phyloP scores from a whole-genome alignment of 2,329 filamentous ascomycete genomes.

The Pseudopithomyces maydicus region DNA sequence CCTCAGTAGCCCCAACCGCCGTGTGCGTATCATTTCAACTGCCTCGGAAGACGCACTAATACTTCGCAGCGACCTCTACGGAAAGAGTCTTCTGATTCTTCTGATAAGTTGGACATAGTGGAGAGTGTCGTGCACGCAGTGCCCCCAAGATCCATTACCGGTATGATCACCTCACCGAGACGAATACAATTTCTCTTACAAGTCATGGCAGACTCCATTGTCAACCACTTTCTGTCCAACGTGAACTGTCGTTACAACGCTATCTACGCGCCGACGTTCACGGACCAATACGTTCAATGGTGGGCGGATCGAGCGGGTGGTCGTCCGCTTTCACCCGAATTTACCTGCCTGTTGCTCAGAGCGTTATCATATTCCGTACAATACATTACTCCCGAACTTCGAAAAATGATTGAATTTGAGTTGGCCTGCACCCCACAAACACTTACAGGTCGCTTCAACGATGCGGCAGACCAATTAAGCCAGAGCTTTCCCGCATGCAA shows the following conservation, averaged over 20 bases:
- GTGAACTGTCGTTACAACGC: conserved; percentile 55
- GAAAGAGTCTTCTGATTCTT: conserved; percentile 16
- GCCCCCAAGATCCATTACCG: conserved; percentile 40
- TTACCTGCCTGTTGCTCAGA: conserved; percentile 55
- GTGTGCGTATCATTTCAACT: conserved; percentile 14
- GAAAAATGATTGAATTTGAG: conserved; percentile 52
- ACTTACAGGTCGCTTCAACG: conserved; percentile 50
- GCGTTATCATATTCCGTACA: conserved; percentile 54
- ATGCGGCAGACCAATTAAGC: conserved; percentile 51
- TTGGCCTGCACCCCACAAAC: conserved; percentile 46
- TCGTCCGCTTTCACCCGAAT: conserved; percentile 46
- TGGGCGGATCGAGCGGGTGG: conserved; percentile 47
- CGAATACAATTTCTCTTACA: neutral
- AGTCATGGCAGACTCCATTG: conserved; percentile 47
- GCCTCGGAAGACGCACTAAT: neutral
- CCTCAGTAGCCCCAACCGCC: conserved; percentile 19
- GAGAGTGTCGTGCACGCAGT: conserved; percentile 40
- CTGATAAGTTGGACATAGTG: conserved; percentile 30
- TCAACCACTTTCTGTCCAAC: conserved; percentile 53
- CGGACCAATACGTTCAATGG: conserved; percentile 53
- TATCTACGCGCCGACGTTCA: conserved; percentile 54
- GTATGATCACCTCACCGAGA: conserved; percentile 11
- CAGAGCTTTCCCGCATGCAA: conserved; percentile 50
- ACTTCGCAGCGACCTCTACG: conserved; percentile 3
- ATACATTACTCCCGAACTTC: conserved; percentile 45